A percentile compares a stretch with the other conserved stretches of the same genome.
Conservation (phyloP, 768 basidiomycete genomes). For the Tephrocybe sp. region DNA sequence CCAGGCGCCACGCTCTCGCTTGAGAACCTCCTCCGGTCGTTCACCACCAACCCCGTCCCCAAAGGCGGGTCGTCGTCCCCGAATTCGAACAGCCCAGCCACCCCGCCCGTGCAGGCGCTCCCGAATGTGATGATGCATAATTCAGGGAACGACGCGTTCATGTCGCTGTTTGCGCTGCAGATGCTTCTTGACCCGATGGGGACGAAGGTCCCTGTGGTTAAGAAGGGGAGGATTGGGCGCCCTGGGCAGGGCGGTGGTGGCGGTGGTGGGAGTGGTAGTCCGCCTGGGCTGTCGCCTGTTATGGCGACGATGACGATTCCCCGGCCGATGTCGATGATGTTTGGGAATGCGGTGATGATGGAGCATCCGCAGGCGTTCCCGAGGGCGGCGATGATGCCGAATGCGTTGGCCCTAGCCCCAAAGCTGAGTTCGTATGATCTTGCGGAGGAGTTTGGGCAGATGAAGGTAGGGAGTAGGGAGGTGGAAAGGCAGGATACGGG, state of each 20-base stretch:
- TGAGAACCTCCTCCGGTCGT: slow-evolving; percentile 59
- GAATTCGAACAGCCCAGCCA: not conserved
- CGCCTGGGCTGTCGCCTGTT: not conserved
- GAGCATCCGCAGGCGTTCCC: not conserved
- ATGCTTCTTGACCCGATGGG: slow-evolving; percentile 57
- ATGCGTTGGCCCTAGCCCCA: not conserved
- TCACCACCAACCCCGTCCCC: slow-evolving; percentile 34
- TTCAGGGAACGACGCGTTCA: slow-evolving; percentile 79
- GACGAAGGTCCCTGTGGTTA: not conserved
- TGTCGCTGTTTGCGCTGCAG: slow-evolving; percentile 69
- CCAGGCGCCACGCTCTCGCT: slow-evolving; percentile 62
- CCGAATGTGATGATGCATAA: slow-evolving; percentile 58
- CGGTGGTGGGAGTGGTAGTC: not conserved
- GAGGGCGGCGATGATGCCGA: not conserved
- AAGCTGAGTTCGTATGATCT: slow-evolving; percentile 28
- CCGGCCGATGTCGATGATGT: not conserved
- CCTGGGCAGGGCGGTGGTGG: not conserved
- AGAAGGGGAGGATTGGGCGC: not conserved
- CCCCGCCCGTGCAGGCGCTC: slow-evolving; percentile 25
- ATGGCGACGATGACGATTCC: not conserved
- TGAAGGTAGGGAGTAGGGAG: slow-evolving; percentile 23
- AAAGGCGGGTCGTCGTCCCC: slow-evolving; percentile 8
- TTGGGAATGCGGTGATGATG: slow-evolving; percentile 16
- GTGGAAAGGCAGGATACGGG: not conserved
- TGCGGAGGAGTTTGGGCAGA: slow-evolving; percentile 40